Base-by-base conservation (phyloP, 148 eudicot species). In the Arbutus unedo region DNA sequence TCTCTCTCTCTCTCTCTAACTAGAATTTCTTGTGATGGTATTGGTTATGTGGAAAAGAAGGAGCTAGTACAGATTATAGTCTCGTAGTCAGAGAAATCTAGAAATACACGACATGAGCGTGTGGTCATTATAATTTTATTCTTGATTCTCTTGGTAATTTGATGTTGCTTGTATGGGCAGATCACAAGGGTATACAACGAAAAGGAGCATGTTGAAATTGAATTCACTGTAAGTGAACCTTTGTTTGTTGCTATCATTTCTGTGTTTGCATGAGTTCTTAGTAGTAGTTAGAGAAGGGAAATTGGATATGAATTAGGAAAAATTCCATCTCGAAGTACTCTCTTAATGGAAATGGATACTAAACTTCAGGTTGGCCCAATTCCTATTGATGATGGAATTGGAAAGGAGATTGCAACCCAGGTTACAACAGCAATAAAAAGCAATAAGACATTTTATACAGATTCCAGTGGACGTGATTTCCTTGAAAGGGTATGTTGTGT, bases 381-480 rank as follows among this genome's bases (percentile, higher is more conserved):
- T 83, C 98, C 99, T 50, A 79, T 93, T 87, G 89, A 94, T 83
- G 96, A 96, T 87, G 88, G 90, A 79, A 74, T 92, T 85, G 99
- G 99, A 49, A 96, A 94, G 88, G 99, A 96, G 87, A 86, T 96
- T 82, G 93, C 92, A 80, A 89, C 96, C 68, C 87, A 92, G 87
- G 79, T 96, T 76, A 89, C 92, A 70, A 90, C 96, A 21, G 83
- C 76, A 45, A 82, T 92, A 75, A 82, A 84, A 82, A 93, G 89
- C 88, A 90, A 93, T 78, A 93, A 88, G 83, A 90, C 88, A 80
- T 96, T 96, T 86, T 96, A 93, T 77, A 93, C 99, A 2, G 99
- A 96, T 90, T 94, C 99, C 49, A 94, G 89, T 86, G 99, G 99
- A 43, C 98, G 99, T 83, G 99, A 96, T 90, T 96, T 93, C 90